Evolutionary conservation across 441 rosid genomes (phyloP).

Genomic region (Manihot esculenta): DNA sequence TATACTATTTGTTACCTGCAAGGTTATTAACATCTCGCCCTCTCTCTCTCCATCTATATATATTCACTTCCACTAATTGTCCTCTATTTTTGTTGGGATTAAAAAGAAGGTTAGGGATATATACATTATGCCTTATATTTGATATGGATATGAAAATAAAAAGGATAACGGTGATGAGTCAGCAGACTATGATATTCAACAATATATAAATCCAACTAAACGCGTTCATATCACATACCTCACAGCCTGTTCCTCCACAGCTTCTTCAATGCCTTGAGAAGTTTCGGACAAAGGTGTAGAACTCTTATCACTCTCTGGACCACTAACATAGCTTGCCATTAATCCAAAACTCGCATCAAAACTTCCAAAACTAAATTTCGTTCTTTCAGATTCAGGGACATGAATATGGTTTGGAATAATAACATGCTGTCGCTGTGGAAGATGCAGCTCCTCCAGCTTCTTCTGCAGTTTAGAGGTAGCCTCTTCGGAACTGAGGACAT

Average conservation of each 20-base stretch:
- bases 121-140: neutral
- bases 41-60: too few relatives aligned
- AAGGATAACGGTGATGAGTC: neutral
- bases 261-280: slow-evolving; percentile 60
- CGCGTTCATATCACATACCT: slow-evolving; percentile 48
- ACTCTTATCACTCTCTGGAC: slow-evolving; percentile 62
- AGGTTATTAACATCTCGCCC: neutral
- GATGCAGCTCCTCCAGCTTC: slow-evolving; percentile 70
- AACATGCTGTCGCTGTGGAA: slow-evolving; percentile 82
- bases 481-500: slow-evolving; percentile 53
- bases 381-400: slow-evolving; percentile 91
- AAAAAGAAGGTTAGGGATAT: too few relatives aligned
- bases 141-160: neutral
- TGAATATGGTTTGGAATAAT: slow-evolving; percentile 88
- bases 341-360: slow-evolving; percentile 79
- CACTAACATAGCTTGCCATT: slow-evolving; percentile 35
- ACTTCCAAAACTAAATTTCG: slow-evolving; percentile 92
- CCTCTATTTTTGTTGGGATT: too few relatives aligned
- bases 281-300: slow-evolving; percentile 63
- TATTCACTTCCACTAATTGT: too few relatives aligned
- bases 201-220: slow-evolving; percentile 9
- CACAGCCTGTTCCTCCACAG: slow-evolving; percentile 48
- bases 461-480: slow-evolving; percentile 62
- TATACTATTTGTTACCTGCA: neutral
- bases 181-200: neutral